Evolutionary conservation across 371 early-diverging fungal species (phyloP).

Genomic region (Mucor saturninus): DNA sequence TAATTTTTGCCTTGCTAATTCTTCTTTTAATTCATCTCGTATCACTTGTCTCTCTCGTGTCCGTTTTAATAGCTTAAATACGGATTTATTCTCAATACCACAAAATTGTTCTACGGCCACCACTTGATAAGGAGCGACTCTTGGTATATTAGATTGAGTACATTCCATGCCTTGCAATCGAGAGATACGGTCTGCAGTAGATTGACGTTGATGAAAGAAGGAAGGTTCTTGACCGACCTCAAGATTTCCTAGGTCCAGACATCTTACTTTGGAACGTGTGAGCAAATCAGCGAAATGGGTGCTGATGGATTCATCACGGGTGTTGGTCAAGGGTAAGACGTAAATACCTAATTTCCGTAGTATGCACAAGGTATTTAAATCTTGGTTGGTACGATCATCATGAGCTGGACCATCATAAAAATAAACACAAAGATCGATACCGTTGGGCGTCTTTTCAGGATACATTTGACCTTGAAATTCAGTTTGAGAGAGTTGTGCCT

Average conservation of each 20-base stretch:
- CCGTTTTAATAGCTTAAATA: conserved; percentile 39
- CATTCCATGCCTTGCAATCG: conserved; percentile 31
- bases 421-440: conserved; percentile 53
- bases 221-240: conserved; percentile 22
- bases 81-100: conserved; percentile 34
- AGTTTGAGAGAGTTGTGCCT: neutral
- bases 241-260: conserved; percentile 25
- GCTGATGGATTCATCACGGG: conserved; percentile 13
- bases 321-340: conserved; percentile 32
- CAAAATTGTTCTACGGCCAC: conserved; percentile 44
- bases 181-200: conserved; percentile 3
- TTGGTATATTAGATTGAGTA: conserved; percentile 31
- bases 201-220: conserved; percentile 6
- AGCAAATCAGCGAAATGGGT: conserved; percentile 21
- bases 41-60: conserved; percentile 35
- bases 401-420: conserved; percentile 34
- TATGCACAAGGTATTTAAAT: conserved; percentile 35
- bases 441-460: conserved; percentile 47
- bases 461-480: conserved; percentile 32
- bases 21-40: conserved; percentile 13
- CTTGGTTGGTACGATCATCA: conserved; percentile 20
- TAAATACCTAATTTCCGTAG: conserved; percentile 38
- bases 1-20: neutral
- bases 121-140: conserved; percentile 45
- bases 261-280: conserved; percentile 22